Evolutionary conservation across 495 filamentous ascomycete species (phyloP), one percentile per base, ranked within the genome.

Genomic region (Cercophora sp.): DNA sequence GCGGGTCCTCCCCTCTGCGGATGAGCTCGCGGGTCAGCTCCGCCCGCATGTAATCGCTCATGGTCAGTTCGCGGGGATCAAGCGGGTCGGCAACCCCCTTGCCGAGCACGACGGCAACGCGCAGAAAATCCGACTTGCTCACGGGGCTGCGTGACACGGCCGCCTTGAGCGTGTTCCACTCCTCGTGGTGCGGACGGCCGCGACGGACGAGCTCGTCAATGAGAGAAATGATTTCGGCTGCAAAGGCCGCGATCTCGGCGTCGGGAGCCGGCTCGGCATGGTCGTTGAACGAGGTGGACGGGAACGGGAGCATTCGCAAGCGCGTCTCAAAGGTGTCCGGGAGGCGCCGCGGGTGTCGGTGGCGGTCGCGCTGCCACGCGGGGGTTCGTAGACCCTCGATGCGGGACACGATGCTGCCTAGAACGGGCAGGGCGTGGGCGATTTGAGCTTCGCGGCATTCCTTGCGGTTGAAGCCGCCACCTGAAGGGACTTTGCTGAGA

Each of bases 331-430:
- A 49, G 15, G 47, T 49, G 6, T n/a, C 18, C 4, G 47, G 47
- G 13, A 49, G 32, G 19, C 19, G 31, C 2, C 20, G 22, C 4
- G 47, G 47, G 34, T 5, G 1, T 6, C 47, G 47, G 18, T 19
- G 10, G 34, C 15, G 47, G 32, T 49, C n/a, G 34, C 4, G 8
- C 20, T 49, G 47, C 47, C 47, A 49, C n/a, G 16, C 34, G 13
- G 32, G 23, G 19, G 46, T 48, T 11, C 47, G 47, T 31, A 49
- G 31, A 8, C 2, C 5, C 5, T 49, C 32, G 32, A 49, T 35
- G 20, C 13, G 47, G 31, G 47, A 6, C 0, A 49, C 8, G 0
- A 49, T 36, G 10, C 20, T 10, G 15, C 25, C 3, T 19, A 49
- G 10, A 13, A 49, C 31, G 47, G 47, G 47, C 6, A 16, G 10